Conservation (phyloP, 805 yeast genomes). For the Lipomyces mesembrius region DNA sequence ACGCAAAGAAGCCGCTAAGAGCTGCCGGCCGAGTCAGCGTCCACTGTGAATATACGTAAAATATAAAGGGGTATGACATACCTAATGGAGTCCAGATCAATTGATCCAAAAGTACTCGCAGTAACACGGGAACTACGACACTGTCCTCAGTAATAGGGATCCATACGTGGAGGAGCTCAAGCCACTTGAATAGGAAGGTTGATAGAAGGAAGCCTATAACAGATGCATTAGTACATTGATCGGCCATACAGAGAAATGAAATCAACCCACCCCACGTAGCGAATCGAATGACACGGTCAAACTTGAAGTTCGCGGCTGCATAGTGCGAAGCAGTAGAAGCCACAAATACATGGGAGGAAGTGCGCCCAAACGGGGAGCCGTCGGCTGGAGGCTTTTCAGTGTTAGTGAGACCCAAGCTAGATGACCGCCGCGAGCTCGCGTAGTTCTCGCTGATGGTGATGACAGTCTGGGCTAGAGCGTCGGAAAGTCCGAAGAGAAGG, state of each 20-base stretch:
- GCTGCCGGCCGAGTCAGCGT: slow-evolving; percentile 42
- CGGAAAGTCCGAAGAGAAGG: slow-evolving; percentile 87
- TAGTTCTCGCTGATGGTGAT: slow-evolving; percentile 46
- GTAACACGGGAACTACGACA: slow-evolving; percentile 74
- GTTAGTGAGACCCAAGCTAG: slow-evolving; percentile 21
- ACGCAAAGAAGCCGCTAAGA: slow-evolving; percentile 76
- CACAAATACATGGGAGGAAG: slow-evolving; percentile 29
- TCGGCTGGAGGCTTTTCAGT: slow-evolving; percentile 42
- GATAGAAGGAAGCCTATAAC: slow-evolving; percentile 66
- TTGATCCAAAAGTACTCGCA: slow-evolving; percentile 89
- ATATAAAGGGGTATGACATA: slow-evolving; percentile 39
- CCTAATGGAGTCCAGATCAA: slow-evolving; percentile 80
- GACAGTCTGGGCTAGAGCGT: slow-evolving; percentile 82
- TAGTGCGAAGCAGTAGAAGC: slow-evolving; percentile 28
- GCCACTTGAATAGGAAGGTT: slow-evolving; percentile 87
- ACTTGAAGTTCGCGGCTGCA: slow-evolving; percentile 19
- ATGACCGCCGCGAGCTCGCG: slow-evolving; percentile 31
- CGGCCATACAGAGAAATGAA: neutral
- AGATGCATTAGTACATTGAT: neutral
- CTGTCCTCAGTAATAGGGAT: slow-evolving; percentile 68
- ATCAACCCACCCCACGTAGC: slow-evolving; percentile 63
- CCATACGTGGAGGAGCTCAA: slow-evolving; percentile 72
- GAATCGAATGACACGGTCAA: slow-evolving; percentile 57
- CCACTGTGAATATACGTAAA: neutral
- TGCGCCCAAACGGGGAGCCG: slow-evolving; percentile 38